Conservation (phyloP, 2,329 filamentous ascomycete genomes). For the Aspergillus calidoustus region DNA sequence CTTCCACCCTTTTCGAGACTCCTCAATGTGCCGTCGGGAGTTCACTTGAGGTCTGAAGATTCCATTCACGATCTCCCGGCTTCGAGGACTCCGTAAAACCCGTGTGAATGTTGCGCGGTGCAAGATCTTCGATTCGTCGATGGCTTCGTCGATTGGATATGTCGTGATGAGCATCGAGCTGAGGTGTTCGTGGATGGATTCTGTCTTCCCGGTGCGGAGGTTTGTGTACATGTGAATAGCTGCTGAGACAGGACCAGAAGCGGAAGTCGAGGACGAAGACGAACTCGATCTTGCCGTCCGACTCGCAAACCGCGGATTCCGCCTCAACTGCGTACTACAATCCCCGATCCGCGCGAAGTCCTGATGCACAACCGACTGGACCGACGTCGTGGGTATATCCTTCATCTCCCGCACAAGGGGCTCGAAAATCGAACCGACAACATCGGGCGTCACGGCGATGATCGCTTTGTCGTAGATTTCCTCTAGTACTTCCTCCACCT, state of each 20-base stretch:
- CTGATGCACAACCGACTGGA: slow-evolving; percentile 55
- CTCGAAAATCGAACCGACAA: slow-evolving; percentile 54
- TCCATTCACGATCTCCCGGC: slow-evolving; percentile 35
- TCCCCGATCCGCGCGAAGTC: slow-evolving; percentile 27
- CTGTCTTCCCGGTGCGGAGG: slow-evolving; percentile 48
- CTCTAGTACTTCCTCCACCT: slow-evolving; percentile 16
- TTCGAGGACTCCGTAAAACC: slow-evolving; percentile 56
- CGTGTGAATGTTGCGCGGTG: slow-evolving; percentile 56
- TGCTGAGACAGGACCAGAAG: slow-evolving; percentile 11
- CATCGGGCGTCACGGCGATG: slow-evolving; percentile 61
- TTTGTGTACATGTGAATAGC: slow-evolving; percentile 18
- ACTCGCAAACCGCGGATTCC: not conserved
- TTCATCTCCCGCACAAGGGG: slow-evolving; percentile 49
- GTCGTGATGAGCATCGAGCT: slow-evolving; percentile 60
- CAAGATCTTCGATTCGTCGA: slow-evolving; percentile 48
- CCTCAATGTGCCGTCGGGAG: not conserved
- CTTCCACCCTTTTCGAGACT: not conserved
- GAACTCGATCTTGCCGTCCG: not conserved
- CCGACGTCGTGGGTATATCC: slow-evolving; percentile 36
- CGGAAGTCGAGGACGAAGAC: not conserved
- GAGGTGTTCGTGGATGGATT: slow-evolving; percentile 58
- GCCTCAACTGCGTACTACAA: not conserved
- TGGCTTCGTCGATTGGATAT: slow-evolving; percentile 48
- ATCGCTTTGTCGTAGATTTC: slow-evolving; percentile 43
- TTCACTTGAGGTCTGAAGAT: not conserved